Percentiles rank a stretch among this genome's conserved stretches.
These are phyloP conservation scores for Fomes fomentarius DNA, from an alignment of 1,284 basidiomycete species.

Conservation along the genomic window DNA sequence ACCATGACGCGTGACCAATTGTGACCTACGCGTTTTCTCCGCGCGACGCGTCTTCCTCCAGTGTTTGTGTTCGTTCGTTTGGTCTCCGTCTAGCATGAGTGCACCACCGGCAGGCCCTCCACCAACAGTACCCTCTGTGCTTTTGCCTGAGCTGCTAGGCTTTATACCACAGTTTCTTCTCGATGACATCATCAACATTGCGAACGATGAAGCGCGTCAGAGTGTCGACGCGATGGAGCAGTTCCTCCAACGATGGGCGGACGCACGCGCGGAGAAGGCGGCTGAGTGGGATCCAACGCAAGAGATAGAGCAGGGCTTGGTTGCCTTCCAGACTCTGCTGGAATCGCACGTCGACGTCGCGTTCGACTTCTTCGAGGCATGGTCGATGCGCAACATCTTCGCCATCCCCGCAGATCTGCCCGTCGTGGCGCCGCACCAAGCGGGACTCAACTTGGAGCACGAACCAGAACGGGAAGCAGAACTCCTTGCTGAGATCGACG, in stretches of 20 bases:
- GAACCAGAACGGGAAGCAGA: slow-evolving; percentile 56
- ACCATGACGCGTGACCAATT: not conserved
- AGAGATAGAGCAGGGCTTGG: slow-evolving; percentile 73
- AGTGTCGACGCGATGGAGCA: slow-evolving; percentile 76
- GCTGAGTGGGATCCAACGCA: slow-evolving; percentile 61
- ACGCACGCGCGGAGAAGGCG: slow-evolving; percentile 49
- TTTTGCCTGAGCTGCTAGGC: slow-evolving; percentile 66
- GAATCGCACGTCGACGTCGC: slow-evolving; percentile 80
- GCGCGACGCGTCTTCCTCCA: slow-evolving; percentile 5
- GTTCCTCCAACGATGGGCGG: slow-evolving; percentile 71
- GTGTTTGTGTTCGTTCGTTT: not conserved
- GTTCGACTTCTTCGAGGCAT: slow-evolving; percentile 81
- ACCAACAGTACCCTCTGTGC: slow-evolving; percentile 45
- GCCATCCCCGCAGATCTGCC: slow-evolving; percentile 64
- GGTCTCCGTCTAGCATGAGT: slow-evolving; percentile 20
- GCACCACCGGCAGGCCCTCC: slow-evolving; percentile 19
- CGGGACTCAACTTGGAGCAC: slow-evolving; percentile 53
- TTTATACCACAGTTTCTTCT: slow-evolving; percentile 71
- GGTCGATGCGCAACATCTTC: slow-evolving; percentile 79
- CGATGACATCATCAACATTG: slow-evolving; percentile 70
- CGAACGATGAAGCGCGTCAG: slow-evolving; percentile 68
- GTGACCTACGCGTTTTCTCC: slow-evolving; percentile 9
- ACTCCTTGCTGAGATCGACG: slow-evolving; percentile 63
- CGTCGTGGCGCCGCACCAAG: slow-evolving; percentile 71
- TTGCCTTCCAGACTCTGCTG: slow-evolving; percentile 76